Evolutionary conservation across 2,329 filamentous ascomycete species (phyloP), one percentile per base, ranked within the genome.

Genomic region (Alternaria ethzedia): DNA sequence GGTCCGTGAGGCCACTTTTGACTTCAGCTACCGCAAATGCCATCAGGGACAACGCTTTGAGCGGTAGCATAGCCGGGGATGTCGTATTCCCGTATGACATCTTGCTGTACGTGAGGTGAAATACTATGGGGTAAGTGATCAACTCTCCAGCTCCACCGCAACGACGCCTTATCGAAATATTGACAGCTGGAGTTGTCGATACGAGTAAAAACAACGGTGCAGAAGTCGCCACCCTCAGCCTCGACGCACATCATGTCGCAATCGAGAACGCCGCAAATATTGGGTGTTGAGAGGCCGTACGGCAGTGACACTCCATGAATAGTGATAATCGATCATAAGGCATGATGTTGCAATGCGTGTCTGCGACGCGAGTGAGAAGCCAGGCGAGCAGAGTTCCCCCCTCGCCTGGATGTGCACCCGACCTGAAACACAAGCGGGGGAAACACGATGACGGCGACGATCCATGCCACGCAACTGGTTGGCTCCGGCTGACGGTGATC

Each of bases 341-440:
- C 49, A 15, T 32, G 5, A 30, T 12, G 8, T 23, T 36, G 17
- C 49, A 36, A 41, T 6, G 10, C 30, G 10, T 21, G 17, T 28
- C 26, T 51, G 49, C 10, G 17, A 32, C 11, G 28, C n/a, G 6
- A 17, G 13, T 51, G 17, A 36, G 28, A 36, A 36, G 17, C 8
- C 49, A 8, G 49, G 17, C 49, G 21, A 17, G 49, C 49, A 20
- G 28, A 36, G 26, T 51, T 30, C 49, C 28, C 8, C 28, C 30
- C 7, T 51, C 28, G 49, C 49, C 28, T 51, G 17, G 26, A 51
- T 51, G 12, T 36, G 20, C 17, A 9, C 12, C 28, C 17, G 51
- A 60, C 43, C 26, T 64, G 61, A 66, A 66, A 66, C 61, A 54
- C 56, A 61, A 64, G 61, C 61, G 49, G 55, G 45, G 36, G 44